Evolutionary conservation across 2,329 filamentous ascomycete species (phyloP).

Genomic region (Arthrobotrys sphaeroides): DNA sequence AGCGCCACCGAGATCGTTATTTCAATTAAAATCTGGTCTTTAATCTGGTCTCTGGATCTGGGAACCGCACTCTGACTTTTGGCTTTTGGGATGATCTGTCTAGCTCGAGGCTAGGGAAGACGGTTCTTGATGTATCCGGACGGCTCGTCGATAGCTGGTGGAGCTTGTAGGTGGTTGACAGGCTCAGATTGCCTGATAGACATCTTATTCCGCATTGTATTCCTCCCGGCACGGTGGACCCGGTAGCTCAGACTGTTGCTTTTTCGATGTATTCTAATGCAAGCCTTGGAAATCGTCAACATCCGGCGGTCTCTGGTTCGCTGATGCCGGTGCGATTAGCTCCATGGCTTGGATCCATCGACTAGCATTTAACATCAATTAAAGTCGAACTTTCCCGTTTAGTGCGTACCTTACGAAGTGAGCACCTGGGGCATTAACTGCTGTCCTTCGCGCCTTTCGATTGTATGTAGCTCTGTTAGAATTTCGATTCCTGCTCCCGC

Average conservation of each 20-base stretch:
- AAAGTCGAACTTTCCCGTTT: slow-evolving; percentile 26
- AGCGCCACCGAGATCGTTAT: slow-evolving; percentile 44
- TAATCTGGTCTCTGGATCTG: background rate
- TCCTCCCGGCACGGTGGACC: slow-evolving; percentile 38
- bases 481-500: slow-evolving; percentile 19
- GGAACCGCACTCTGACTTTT: no score
- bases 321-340: slow-evolving; percentile 36
- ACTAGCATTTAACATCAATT: slow-evolving; percentile 16
- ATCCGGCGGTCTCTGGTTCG: slow-evolving; percentile 48
- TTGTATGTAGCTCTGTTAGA: slow-evolving; percentile 11
- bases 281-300: slow-evolving; percentile 39
- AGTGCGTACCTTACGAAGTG: slow-evolving; percentile 6
- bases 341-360: slow-evolving; percentile 43
- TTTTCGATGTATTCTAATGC: slow-evolving; percentile 29
- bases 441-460: slow-evolving; percentile 1
- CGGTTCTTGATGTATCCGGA: background rate
- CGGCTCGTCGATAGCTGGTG: slow-evolving; percentile 1
- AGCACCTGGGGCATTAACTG: background rate
- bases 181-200: slow-evolving; percentile 25
- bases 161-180: slow-evolving; percentile 18
- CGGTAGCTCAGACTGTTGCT: slow-evolving; percentile 25
- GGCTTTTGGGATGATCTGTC: no score
- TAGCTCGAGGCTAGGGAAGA: background rate
- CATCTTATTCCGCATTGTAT: slow-evolving; percentile 9
- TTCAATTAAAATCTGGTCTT: slow-evolving; percentile 27